Base-by-base conservation (phyloP, 768 basidiomycete species). In the Bullera alba region DNA sequence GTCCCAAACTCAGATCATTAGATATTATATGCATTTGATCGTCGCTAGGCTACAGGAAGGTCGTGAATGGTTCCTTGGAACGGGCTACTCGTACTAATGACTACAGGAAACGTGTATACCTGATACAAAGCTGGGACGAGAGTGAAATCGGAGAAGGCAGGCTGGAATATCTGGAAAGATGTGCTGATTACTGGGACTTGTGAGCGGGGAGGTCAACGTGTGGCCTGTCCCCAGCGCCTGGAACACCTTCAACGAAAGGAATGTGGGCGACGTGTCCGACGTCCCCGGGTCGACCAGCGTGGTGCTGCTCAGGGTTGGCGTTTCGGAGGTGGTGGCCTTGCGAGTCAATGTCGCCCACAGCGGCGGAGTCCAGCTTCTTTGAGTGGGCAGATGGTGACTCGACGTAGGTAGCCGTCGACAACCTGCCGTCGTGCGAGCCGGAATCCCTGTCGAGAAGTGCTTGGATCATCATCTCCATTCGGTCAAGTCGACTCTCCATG, bases 401-500 rank as follows among this genome's bases (percentile, higher is more conserved):
- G 19, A 47, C 36, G 25, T 54, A 53, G 15, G 56, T 58, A 6
- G 26, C 45, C 4, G 15, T 46, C 5, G 27, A 29, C 4, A 46
- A 14, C 12, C 45, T 5, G 22, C 5, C n/a, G 14, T 46, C 45
- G 12, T 44, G 12, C 7, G 50, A 56, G 21, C 41, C 42, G 2
- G 54, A 56, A 48, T 26, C 34, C 26, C 32, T 46, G 15, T 49
- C 51, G 15, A 52, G 23, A 2, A 65, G 46, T 27, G 56, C 50
- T 22, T 21, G 14, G 1, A 69, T 41, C 41, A 69, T 48, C n/a
- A 21, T 23, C 49, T 69, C 67, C 39, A 69, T 61, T 10, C 62
- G 46, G 34, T 61, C 61, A 4, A 67, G 45, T 37, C 65, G 51
- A 22, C 14, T 23, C 27, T 57, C 54, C 10, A 63, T 32, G 12